Evolutionary conservation across 805 yeast species (phyloP).

Genomic region (Kuraishia hungarica): DNA sequence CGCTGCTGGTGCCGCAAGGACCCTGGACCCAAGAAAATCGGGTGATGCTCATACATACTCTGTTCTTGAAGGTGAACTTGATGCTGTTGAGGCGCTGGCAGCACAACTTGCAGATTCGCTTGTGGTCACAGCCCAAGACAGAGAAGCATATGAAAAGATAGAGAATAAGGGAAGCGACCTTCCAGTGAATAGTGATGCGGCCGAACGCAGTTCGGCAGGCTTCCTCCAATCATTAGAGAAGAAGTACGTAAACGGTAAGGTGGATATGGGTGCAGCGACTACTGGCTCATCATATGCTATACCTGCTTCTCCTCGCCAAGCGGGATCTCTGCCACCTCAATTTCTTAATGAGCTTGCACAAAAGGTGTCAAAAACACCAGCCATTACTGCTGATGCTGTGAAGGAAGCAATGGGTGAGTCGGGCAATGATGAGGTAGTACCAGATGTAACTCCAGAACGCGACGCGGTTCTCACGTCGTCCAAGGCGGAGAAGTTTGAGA

Average conservation of each 20-base stretch:
- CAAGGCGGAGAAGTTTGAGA: not conserved
- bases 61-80: conserved; percentile 26
- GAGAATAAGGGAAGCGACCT: not conserved
- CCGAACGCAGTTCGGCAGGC: conserved; percentile 1
- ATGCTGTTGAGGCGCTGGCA: conserved; percentile 32
- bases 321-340: conserved; percentile 31
- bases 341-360: conserved; percentile 45
- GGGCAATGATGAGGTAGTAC: not conserved
- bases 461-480: too few relatives aligned
- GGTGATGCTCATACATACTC: not conserved
- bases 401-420: too few relatives aligned
- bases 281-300: not conserved
- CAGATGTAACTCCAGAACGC: not conserved
- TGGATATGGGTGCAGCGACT: conserved; percentile 14
- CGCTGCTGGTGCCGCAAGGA: conserved; percentile 2
- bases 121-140: not conserved
- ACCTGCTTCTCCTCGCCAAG: conserved; percentile 23
- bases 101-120: conserved; percentile 5
- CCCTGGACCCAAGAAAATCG: conserved; percentile 15
- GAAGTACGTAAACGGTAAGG: conserved; percentile 37
- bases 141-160: not conserved
- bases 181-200: not conserved
- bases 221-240: conserved; percentile 25
- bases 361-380: conserved; percentile 35
- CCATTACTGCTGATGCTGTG: conserved; percentile 16